These are phyloP conservation scores for Hysterangium stoloniferum DNA, from an alignment of 768 basidiomycete genomes.

Conservation along the genomic window DNA sequence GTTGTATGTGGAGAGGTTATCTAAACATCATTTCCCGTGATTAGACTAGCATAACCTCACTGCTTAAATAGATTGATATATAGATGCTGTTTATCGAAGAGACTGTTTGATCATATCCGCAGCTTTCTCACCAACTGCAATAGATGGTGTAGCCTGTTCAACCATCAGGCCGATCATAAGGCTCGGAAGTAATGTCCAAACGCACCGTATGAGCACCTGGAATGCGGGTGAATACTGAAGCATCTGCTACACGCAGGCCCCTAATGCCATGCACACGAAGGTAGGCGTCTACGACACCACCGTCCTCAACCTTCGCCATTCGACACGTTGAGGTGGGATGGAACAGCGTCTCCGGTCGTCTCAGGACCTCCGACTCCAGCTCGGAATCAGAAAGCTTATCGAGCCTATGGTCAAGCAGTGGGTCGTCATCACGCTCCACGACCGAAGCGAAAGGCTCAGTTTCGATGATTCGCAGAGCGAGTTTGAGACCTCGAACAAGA, in stretches of 20 bases:
- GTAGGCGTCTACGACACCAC: conserved; percentile 9
- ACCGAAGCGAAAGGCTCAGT: conserved; percentile 5
- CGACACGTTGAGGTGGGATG: conserved; percentile 11
- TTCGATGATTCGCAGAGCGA: conserved; percentile 1
- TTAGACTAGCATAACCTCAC: too few species aligned
- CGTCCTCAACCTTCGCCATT: conserved; percentile 9
- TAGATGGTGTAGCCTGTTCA: conserved; percentile 19
- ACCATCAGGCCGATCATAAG: neutral
- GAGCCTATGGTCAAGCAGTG: conserved; percentile 3
- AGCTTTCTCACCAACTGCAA: conserved; percentile 26
- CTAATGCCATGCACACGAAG: conserved; percentile 12
- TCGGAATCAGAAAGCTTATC: conserved; percentile 3
- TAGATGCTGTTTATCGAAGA: too few species aligned
- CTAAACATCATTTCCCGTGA: too few species aligned
- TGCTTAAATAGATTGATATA: too few species aligned
- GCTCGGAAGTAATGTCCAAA: neutral
- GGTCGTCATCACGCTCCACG: neutral
- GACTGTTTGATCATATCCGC: conserved; percentile 22
- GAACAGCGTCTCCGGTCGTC: conserved; percentile 5
- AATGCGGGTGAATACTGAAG: conserved; percentile 8
- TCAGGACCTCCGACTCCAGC: neutral
- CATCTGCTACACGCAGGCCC: conserved; percentile 8
- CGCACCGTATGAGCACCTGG: conserved; percentile 9
- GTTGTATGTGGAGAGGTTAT: too few species aligned
- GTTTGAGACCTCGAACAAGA: conserved; percentile 6